phyloP scores from a whole-genome alignment of 257 asterid genomes.

The Nicotiana noctiflora region DNA sequence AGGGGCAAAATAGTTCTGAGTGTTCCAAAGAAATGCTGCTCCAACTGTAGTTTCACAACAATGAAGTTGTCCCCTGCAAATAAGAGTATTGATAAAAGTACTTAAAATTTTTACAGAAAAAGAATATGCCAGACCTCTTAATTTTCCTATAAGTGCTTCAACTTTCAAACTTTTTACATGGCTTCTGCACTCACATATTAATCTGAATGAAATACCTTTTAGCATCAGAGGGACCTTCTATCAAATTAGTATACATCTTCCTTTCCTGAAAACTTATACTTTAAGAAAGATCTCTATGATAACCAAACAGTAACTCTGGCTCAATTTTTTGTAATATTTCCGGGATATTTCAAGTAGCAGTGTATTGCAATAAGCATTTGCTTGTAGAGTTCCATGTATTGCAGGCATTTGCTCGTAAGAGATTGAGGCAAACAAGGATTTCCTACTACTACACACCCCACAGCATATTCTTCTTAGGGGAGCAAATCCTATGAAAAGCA shows the following conservation, averaged over 20 bases:
- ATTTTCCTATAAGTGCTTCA: neutral
- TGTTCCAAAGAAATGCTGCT: neutral
- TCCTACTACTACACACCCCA: neutral
- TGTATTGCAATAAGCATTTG: neutral
- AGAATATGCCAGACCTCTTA: neutral
- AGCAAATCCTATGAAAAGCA: neutral
- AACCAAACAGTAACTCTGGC: neutral
- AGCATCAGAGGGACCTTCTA: neutral
- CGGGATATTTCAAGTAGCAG: neutral
- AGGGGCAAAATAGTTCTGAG: neutral
- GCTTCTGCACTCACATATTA: slow-evolving; percentile 1
- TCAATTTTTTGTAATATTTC: neutral
- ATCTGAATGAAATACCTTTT: neutral
- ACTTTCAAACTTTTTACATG: neutral
- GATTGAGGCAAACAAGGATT: neutral
- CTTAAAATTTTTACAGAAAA: neutral
- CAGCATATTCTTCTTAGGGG: neutral
- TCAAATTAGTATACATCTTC: neutral
- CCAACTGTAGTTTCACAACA: neutral
- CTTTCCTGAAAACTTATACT: neutral
- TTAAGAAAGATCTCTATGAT: neutral
- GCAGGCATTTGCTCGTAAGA: neutral
- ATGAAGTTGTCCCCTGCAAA: neutral
- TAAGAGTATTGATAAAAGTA: neutral
- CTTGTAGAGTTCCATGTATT: neutral